Base-by-base conservation (phyloP, 2,329 filamentous ascomycete genomes). In the Colletotrichum sp. region DNA sequence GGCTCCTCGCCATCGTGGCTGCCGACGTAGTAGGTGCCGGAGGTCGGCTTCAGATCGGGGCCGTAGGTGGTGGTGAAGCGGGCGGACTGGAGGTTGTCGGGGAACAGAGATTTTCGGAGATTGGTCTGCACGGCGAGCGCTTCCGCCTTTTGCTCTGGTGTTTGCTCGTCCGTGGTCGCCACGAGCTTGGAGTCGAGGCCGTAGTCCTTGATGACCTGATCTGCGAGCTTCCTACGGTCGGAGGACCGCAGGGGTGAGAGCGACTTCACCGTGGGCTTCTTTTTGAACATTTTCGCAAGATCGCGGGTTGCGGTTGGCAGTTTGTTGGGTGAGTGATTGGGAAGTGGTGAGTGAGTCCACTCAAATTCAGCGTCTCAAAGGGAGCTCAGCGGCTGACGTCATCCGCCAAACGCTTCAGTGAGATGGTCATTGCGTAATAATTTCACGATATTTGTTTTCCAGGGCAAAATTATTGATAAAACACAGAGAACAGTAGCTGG, bases 41-140 rank as follows among this genome's bases (percentile, higher is more conserved):
- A 69, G 30, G 67, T n/a, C 30, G 30, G 52, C 67, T 69, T 69
- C 15, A 69, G 24, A n/a, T 69, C 67, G 21, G 67, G 67, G 21
- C 67, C 67, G 52, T 60, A 30, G 12, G 67, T 69, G 55, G 52
- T 60, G 32, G 67, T 69, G 55, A 69, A 69, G 55, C 67, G 67
- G n/a, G 67, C 67, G 10, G 52, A 69, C n/a, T 60, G 67, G 8
- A 69, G 67, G 34, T 69, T 69, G 28, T 69, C 52, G 52, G 67
- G 67, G 52, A 69, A 69, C 49, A 69, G n/a, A 69, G 67, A 69
- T 59, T 69, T 60, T 60, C 67, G 67, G 16, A 69, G 67, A 16
- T 16, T 44, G n/a, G 67, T 36, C 44, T 67, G 64, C 10, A 24
- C 28, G 2, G 64, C 64, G 13, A 28, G 18, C n/a, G 64, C 64